Evolutionary conservation across 805 yeast species (phyloP).

Genomic region (Phaffomyces opuntiae): DNA sequence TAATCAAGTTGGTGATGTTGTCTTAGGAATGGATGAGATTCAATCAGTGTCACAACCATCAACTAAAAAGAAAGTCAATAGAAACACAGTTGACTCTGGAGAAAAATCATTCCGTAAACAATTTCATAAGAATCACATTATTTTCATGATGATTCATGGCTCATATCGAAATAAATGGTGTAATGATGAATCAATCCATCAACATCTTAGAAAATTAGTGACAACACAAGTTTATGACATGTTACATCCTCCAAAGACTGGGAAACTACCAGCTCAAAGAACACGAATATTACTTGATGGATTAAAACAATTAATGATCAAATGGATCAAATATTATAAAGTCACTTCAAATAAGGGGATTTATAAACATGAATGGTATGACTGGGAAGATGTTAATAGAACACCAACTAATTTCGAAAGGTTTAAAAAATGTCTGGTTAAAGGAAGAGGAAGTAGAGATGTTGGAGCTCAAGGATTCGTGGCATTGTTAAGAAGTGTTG

Average conservation of each 20-base stretch:
- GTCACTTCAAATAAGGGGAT: slow-evolving; percentile 33
- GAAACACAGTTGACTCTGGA: slow-evolving; percentile 39
- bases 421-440: slow-evolving; percentile 37
- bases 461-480: slow-evolving; percentile 85
- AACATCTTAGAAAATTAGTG: slow-evolving; percentile 35
- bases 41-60: slow-evolving; percentile 17
- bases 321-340: slow-evolving; percentile 52
- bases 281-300: slow-evolving; percentile 74
- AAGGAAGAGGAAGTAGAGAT: slow-evolving; percentile 66
- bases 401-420: slow-evolving; percentile 25
- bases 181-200: slow-evolving; percentile 37
- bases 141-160: slow-evolving; percentile 61
- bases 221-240: slow-evolving; percentile 41
- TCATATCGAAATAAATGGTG: slow-evolving; percentile 70
- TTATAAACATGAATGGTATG: slow-evolving; percentile 40
- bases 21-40: slow-evolving; percentile 9
- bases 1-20: slow-evolving; percentile 11
- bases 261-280: slow-evolving; percentile 30
- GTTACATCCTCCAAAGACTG: slow-evolving; percentile 39
- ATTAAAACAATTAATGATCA: slow-evolving; percentile 53
- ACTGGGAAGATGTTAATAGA: slow-evolving; percentile 15
- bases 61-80: slow-evolving; percentile 17
- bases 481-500: slow-evolving; percentile 61
- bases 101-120: slow-evolving; percentile 46
- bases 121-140: slow-evolving; percentile 53